Evolutionary conservation across 768 basidiomycete species (phyloP).

Genomic region (Nevesoporus exiguus): DNA sequence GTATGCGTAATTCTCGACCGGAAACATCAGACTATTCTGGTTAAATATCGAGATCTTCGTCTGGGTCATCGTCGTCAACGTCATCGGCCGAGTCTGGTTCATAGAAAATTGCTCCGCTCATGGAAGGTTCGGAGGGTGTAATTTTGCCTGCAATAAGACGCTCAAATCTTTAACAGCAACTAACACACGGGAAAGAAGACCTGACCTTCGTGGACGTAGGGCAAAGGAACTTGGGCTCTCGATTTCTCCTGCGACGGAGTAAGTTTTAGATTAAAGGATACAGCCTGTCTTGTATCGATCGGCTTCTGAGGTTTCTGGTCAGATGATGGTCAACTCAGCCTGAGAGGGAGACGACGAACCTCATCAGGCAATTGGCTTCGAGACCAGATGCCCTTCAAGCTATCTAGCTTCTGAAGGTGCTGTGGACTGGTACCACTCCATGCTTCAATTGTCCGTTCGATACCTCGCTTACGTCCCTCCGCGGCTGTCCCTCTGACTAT

Average conservation of each 20-base stretch:
- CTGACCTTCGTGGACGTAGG: slow-evolving; percentile 84
- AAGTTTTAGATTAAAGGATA: slow-evolving; percentile 87
- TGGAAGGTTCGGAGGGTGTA: slow-evolving; percentile 7
- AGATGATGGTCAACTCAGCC: background rate
- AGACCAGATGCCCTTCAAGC: slow-evolving; percentile 46
- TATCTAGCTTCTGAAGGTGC: slow-evolving; percentile 48
- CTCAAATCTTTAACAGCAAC: background rate
- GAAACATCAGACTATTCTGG: background rate
- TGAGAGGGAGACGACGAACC: slow-evolving; percentile 30
- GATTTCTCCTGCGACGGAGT: slow-evolving; percentile 79
- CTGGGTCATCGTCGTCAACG: slow-evolving; percentile 93
- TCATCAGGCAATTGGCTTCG: slow-evolving; percentile 30
- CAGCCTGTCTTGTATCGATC: slow-evolving; percentile 61
- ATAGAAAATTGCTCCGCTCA: slow-evolving; percentile 63
- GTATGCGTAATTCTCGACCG: background rate
- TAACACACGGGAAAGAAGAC: background rate
- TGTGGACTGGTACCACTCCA: slow-evolving; percentile 49
- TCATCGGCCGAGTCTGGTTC: slow-evolving; percentile 94
- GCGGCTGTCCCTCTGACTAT: slow-evolving; percentile 45
- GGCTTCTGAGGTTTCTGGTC: slow-evolving; percentile 27
- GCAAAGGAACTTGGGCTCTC: slow-evolving; percentile 79
- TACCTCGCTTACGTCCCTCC: slow-evolving; percentile 47
- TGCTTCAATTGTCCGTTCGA: slow-evolving; percentile 62
- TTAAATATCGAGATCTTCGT: slow-evolving; percentile 88
- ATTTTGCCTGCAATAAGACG: slow-evolving; percentile 34